These are phyloP conservation scores for Epichloe bromicola DNA, from an alignment of 2,329 filamentous ascomycete genomes.

Conservation along the genomic window DNA sequence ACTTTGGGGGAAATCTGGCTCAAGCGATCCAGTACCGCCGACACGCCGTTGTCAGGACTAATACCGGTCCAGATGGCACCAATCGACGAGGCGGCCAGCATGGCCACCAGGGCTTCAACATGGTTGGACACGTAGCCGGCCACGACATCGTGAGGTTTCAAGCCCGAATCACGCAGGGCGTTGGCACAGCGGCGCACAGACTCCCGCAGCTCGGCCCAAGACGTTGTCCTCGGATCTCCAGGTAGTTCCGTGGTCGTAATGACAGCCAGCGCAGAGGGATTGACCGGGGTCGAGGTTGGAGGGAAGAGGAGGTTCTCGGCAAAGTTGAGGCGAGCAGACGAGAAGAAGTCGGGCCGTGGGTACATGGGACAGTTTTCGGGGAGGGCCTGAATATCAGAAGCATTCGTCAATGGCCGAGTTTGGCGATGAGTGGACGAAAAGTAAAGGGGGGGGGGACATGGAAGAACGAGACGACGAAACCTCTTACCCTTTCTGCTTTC, in stretches of 20 bases:
- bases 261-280: constrained; percentile 53
- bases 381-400: constrained; percentile 42
- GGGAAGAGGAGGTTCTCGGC: constrained; percentile 91
- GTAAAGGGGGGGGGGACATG: background rate
- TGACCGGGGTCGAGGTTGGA: constrained; percentile 21
- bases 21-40: constrained; percentile 77
- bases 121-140: constrained; percentile 81
- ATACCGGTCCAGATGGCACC: constrained; percentile 91
- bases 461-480: background rate
- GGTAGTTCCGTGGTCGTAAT: constrained; percentile 69
- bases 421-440: background rate
- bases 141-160: constrained; percentile 45
- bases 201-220: constrained; percentile 72
- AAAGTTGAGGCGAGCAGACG: constrained; percentile 71
- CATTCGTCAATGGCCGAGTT: background rate
- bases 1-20: constrained; percentile 78
- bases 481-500: constrained; percentile 44
- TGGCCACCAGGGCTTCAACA: constrained; percentile 71
- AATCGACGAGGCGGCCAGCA: constrained; percentile 69
- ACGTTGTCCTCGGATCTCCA: constrained; percentile 40
- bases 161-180: constrained; percentile 52
- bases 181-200: constrained; percentile 61
- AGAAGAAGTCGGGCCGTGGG: constrained; percentile 77
- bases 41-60: constrained; percentile 83
- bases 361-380: constrained; percentile 60